phyloP scores from a whole-genome alignment of 2,329 filamentous ascomycete species.

The Trichoderma harzianum region DNA sequence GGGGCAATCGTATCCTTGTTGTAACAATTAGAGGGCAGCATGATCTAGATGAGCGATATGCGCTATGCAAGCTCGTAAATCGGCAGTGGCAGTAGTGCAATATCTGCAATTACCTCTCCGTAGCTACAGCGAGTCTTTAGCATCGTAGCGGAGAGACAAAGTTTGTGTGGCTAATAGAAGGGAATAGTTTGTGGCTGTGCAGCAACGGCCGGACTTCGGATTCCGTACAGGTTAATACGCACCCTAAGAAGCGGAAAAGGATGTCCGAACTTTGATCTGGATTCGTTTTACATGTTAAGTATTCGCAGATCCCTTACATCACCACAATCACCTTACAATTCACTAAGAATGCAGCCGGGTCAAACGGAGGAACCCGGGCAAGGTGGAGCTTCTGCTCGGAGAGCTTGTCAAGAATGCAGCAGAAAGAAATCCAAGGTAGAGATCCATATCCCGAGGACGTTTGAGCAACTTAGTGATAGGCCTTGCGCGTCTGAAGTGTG shows the following conservation, averaged over 20 bases:
- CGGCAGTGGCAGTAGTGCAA: too few relatives aligned
- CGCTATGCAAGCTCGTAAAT: too few relatives aligned
- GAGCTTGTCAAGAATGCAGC: not conserved
- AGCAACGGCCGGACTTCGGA: not conserved
- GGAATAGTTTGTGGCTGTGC: not conserved
- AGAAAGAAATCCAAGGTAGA: not conserved
- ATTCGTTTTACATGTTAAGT: not conserved
- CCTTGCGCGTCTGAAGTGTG: not conserved
- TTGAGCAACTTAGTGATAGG: not conserved
- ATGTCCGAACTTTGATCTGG: not conserved
- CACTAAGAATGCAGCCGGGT: not conserved
- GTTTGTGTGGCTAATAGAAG: too few relatives aligned
- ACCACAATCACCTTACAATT: not conserved
- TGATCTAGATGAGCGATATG: too few relatives aligned
- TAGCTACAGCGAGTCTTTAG: too few relatives aligned
- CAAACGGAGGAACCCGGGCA: not conserved
- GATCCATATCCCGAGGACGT: not conserved
- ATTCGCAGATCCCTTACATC: not conserved
- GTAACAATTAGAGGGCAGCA: too few relatives aligned
- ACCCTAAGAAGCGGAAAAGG: not conserved
- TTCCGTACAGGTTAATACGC: not conserved
- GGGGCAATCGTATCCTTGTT: too few relatives aligned
- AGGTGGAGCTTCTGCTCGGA: not conserved
- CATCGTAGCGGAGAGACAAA: too few relatives aligned
- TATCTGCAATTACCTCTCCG: too few relatives aligned